Conservation (phyloP, 805 yeast genomes). For the Ogataea wickerhamii region DNA sequence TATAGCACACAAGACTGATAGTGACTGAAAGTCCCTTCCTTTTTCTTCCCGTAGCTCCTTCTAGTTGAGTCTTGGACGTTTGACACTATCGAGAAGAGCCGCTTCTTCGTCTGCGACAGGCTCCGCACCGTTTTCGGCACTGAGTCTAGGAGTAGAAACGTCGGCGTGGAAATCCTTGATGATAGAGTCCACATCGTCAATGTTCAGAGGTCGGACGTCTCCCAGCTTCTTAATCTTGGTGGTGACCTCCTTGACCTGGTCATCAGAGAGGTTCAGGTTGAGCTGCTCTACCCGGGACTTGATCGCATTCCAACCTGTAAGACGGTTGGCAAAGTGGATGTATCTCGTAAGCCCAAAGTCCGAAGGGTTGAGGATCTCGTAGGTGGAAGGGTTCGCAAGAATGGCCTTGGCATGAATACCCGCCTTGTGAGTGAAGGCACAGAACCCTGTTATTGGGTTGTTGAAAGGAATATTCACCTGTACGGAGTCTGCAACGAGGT, state of each 20-base stretch:
- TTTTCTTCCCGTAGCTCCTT: slow-evolving; percentile 1
- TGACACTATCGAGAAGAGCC: slow-evolving; percentile 27
- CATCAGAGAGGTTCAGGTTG: slow-evolving; percentile 84
- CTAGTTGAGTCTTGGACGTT: slow-evolving; percentile 32
- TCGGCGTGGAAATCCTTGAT: slow-evolving; percentile 91
- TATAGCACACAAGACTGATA: neutral
- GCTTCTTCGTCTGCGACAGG: slow-evolving; percentile 29
- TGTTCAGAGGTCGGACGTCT: slow-evolving; percentile 88
- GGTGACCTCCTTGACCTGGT: slow-evolving; percentile 93
- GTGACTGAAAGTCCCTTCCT: neutral
- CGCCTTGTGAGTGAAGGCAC: slow-evolving; percentile 99
- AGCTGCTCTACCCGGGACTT: slow-evolving; percentile 97
- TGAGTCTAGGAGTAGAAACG: slow-evolving; percentile 50
- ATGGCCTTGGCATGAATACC: slow-evolving; percentile 99
- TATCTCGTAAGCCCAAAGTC: slow-evolving; percentile 96
- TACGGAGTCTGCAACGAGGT: slow-evolving; percentile 94
- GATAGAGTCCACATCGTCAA: slow-evolving; percentile 96
- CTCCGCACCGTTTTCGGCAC: slow-evolving; percentile 30
- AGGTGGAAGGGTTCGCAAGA: slow-evolving; percentile 97
- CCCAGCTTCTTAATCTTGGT: slow-evolving; percentile 90
- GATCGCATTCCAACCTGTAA: slow-evolving; percentile 99
- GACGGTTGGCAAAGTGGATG: slow-evolving; percentile 95
- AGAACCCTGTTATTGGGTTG: slow-evolving; percentile 98
- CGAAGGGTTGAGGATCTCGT: slow-evolving; percentile 89
- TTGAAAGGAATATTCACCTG: slow-evolving; percentile 97